Percentiles rank a stretch among this genome's conserved stretches.
phyloP scores from a whole-genome alignment of 2,329 filamentous ascomycete species.

The Epichloe hybrida region DNA sequence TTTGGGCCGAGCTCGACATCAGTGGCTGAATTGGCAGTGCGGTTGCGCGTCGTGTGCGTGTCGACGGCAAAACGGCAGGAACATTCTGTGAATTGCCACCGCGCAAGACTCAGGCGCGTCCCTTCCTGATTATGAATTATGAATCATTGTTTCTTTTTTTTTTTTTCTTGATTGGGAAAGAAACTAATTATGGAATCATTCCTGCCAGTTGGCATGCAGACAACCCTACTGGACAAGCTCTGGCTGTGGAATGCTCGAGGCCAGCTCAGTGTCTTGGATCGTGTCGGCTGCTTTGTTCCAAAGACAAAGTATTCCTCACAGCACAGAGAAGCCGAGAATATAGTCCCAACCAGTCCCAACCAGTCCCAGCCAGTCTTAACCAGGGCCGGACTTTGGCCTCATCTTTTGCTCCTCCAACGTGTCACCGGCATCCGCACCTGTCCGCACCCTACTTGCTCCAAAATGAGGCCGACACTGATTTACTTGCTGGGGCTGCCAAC shows the following conservation, averaged over 20 bases:
- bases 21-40: no score
- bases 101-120: no score
- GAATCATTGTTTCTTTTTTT: neutral
- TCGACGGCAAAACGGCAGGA: no score
- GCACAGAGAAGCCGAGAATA: neutral
- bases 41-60: no score
- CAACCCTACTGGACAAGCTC: neutral
- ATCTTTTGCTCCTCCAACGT: neutral
- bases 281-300: neutral
- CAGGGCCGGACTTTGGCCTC: neutral
- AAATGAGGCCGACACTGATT: constrained; percentile 1
- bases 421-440: neutral
- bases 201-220: no score
- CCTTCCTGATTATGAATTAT: no score
- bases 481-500: constrained; percentile 4
- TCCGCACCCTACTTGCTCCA: neutral
- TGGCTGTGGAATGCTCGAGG: neutral
- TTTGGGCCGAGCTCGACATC: no score
- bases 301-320: neutral
- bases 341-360: neutral
- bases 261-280: neutral
- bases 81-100: no score
- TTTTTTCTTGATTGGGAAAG: neutral
- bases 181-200: no score
- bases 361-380: no score